These are phyloP conservation scores for Radiomyces spectabilis DNA, from an alignment of 192 early-diverging fungal genomes.

Conservation along the genomic window DNA sequence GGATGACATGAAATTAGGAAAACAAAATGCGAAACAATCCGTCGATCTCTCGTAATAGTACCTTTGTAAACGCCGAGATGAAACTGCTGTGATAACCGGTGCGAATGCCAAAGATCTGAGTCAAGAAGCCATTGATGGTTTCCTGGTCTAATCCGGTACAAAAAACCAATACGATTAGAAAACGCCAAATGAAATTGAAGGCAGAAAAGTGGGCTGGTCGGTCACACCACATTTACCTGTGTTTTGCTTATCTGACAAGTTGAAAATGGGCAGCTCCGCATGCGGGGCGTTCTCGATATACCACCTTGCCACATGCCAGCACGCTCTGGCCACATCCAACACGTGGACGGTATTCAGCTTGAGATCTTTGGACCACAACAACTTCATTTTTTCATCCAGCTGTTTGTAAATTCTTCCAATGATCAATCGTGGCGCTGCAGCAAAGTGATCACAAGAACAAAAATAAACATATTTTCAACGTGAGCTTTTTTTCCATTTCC, in stretches of 20 bases:
- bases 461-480: conserved; percentile 1
- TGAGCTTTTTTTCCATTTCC: too few relatives aligned
- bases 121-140: conserved; percentile 62
- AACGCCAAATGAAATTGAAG: background rate
- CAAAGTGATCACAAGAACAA: background rate
- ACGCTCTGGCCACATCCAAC: conserved; percentile 62
- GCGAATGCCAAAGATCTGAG: conserved; percentile 69
- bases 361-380: conserved; percentile 88
- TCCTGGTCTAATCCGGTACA: conserved; percentile 66
- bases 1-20: too few relatives aligned
- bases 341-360: conserved; percentile 96
- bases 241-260: conserved; percentile 80
- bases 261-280: conserved; percentile 53
- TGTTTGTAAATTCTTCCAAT: conserved; percentile 84
- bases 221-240: conserved; percentile 51
- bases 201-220: background rate
- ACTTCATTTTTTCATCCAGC: conserved; percentile 80
- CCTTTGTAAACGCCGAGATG: conserved; percentile 74
- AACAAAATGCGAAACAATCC: background rate
- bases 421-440: conserved; percentile 82
- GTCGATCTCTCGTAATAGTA: conserved; percentile 18
- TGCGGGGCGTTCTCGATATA: conserved; percentile 36
- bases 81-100: conserved; percentile 79
- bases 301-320: conserved; percentile 51
- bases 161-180: background rate